Conservation (phyloP, 257 asterid species). For the Agastache rugosa region DNA sequence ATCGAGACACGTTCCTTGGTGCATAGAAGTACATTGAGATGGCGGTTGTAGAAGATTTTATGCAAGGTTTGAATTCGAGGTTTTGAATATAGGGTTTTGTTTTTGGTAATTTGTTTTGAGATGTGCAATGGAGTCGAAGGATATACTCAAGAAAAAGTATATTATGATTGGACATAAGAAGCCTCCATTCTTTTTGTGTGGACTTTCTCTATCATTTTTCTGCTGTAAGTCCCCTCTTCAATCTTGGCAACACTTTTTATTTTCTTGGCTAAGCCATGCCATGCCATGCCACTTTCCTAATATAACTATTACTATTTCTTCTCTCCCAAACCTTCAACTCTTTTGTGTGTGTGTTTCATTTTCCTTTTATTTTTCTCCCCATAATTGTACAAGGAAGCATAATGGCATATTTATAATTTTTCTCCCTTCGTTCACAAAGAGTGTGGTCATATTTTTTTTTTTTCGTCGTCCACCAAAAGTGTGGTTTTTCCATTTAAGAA, state of each 20-base stretch:
- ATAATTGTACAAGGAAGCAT: too few species aligned
- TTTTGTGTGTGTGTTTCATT: neutral
- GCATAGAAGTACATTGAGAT: slow-evolving; percentile 46
- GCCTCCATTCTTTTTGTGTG: slow-evolving; percentile 43
- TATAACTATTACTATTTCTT: neutral
- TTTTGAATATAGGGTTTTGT: slow-evolving; percentile 54
- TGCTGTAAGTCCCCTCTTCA: slow-evolving; percentile 35
- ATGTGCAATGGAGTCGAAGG: slow-evolving; percentile 57
- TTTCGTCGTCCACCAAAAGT: too few species aligned
- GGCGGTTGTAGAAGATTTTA: slow-evolving; percentile 49
- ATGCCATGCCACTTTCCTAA: slow-evolving; percentile 28
- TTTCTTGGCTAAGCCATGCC: slow-evolving; percentile 34
- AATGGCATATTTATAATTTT: too few species aligned
- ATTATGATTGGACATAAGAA: slow-evolving; percentile 42
- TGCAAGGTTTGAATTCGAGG: slow-evolving; percentile 57
- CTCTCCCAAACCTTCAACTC: neutral
- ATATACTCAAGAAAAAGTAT: slow-evolving; percentile 41
- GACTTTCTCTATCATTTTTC: slow-evolving; percentile 25
- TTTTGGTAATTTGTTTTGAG: slow-evolving; percentile 52
- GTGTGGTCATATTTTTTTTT: too few species aligned
- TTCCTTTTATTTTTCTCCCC: neutral
- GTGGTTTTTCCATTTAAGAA: too few species aligned
- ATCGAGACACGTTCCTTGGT: slow-evolving; percentile 38
- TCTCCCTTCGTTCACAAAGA: too few species aligned
- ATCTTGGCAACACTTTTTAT: slow-evolving; percentile 16